phyloP scores from a whole-genome alignment of 139 green algal genomes.

The Picochlorum sp. region DNA sequence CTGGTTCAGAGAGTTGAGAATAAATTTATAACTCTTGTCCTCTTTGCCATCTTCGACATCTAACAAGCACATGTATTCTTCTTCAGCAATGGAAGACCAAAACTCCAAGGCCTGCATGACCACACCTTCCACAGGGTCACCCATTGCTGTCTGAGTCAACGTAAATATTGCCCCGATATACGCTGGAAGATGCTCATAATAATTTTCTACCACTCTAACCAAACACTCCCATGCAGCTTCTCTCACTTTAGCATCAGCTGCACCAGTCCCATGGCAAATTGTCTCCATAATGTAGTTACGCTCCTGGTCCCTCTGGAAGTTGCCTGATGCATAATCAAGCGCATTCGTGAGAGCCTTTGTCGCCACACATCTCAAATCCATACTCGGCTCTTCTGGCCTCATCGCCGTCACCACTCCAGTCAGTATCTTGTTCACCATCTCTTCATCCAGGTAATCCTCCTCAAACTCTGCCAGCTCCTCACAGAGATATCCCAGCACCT shows the following conservation, averaged over 20 bases:
- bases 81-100: constrained; percentile 79
- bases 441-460: constrained; percentile 71
- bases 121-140: constrained; percentile 84
- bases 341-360: constrained; percentile 87
- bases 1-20: constrained; percentile 63
- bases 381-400: constrained; percentile 64
- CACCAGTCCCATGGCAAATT: constrained; percentile 75
- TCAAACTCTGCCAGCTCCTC: constrained; percentile 81
- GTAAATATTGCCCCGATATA: constrained; percentile 96
- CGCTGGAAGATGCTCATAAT: constrained; percentile 84
- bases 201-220: constrained; percentile 74
- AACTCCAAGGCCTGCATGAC: constrained; percentile 93
- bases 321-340: constrained; percentile 87
- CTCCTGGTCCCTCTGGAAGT: constrained; percentile 91
- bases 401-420: constrained; percentile 91
- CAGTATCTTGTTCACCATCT: constrained; percentile 86
- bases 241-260: constrained; percentile 46
- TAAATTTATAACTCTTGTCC: constrained; percentile 65
- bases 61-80: constrained; percentile 61
- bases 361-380: constrained; percentile 76
- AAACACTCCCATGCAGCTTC: constrained; percentile 88
- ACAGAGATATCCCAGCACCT: constrained; percentile 90
- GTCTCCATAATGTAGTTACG: constrained; percentile 94
- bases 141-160: constrained; percentile 66
- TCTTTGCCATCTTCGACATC: constrained; percentile 3